A percentile compares a stretch with the other conserved stretches of the same genome.
Conservation (phyloP, 1,139 yeast species). For the Blastobotrys raffinosifermentans region DNA sequence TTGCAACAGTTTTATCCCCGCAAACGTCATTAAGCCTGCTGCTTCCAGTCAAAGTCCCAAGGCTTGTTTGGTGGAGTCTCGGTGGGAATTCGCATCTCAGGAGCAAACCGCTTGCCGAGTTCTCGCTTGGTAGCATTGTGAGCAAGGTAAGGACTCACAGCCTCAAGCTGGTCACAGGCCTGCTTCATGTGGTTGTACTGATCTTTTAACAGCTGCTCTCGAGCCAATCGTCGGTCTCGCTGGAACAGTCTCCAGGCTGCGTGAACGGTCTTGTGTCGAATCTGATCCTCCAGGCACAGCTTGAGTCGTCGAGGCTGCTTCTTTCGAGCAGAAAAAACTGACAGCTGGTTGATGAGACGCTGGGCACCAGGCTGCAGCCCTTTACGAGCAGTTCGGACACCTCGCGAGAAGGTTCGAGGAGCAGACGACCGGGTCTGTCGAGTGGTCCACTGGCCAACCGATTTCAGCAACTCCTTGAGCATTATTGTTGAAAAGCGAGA, state of each 20-base stretch:
- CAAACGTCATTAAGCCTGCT: conserved; percentile 7
- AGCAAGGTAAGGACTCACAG: conserved; percentile 43
- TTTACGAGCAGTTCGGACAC: conserved; percentile 40
- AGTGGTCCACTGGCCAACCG: too few relatives aligned
- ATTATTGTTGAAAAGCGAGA: too few relatives aligned
- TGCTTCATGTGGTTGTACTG: conserved; percentile 63
- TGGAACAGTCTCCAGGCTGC: conserved; percentile 74
- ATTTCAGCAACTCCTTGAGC: too few relatives aligned
- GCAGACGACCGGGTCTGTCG: too few relatives aligned
- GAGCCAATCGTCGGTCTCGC: conserved; percentile 39
- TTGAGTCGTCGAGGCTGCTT: conserved; percentile 80
- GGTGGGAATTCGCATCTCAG: conserved; percentile 79
- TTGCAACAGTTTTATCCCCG: neutral
- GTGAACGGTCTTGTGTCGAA: conserved; percentile 78
- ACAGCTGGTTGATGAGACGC: conserved; percentile 49
- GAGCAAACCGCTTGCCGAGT: conserved; percentile 37
- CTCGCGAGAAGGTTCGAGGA: conserved; percentile 35
- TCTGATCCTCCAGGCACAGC: conserved; percentile 70
- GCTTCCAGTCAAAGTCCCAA: conserved; percentile 67
- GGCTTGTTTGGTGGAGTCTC: conserved; percentile 82
- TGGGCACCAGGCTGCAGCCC: conserved; percentile 55
- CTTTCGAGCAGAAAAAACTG: conserved; percentile 79
- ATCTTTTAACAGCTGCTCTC: conserved; percentile 44
- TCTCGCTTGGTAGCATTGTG: conserved; percentile 50
- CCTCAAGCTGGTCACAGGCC: conserved; percentile 70